Conservation (phyloP, 257 asterid species). For the Nicotiana obtusifolia region DNA sequence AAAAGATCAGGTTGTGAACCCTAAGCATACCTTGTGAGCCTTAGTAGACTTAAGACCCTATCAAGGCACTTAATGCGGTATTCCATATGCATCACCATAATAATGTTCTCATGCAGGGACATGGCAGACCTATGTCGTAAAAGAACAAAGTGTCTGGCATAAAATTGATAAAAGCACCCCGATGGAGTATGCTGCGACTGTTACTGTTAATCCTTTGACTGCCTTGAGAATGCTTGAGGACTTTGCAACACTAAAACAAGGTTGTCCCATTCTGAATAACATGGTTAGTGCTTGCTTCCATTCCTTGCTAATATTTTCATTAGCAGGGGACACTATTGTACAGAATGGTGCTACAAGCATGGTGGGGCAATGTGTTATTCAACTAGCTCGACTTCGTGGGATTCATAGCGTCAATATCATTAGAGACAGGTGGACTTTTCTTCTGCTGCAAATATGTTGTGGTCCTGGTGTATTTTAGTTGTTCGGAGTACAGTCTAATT, state of each 20-base stretch:
- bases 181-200: constrained; percentile 81
- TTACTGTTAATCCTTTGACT: constrained; percentile 85
- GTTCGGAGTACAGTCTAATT: neutral
- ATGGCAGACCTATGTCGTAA: constrained; percentile 92
- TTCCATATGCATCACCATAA: too few relatives aligned
- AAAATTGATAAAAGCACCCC: constrained; percentile 68
- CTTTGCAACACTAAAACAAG: constrained; percentile 70
- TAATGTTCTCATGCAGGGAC: constrained; percentile 43
- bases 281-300: constrained; percentile 2
- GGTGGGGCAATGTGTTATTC: constrained; percentile 91
- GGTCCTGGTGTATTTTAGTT: neutral
- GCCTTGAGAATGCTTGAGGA: constrained; percentile 94
- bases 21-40: neutral
- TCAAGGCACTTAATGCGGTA: neutral
- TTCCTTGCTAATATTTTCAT: constrained; percentile 19
- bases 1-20: neutral
- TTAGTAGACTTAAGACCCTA: neutral
- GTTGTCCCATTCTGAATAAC: constrained; percentile 31
- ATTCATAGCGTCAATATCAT: constrained; percentile 65
- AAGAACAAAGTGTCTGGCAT: constrained; percentile 79
- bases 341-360: constrained; percentile 99
- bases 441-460: neutral
- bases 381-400: constrained; percentile 83
- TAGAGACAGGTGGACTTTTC: constrained; percentile 73
- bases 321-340: constrained; percentile 76